phyloP scores from a whole-genome alignment of 768 basidiomycete species.

The Boletus rufocinnamomeus region DNA sequence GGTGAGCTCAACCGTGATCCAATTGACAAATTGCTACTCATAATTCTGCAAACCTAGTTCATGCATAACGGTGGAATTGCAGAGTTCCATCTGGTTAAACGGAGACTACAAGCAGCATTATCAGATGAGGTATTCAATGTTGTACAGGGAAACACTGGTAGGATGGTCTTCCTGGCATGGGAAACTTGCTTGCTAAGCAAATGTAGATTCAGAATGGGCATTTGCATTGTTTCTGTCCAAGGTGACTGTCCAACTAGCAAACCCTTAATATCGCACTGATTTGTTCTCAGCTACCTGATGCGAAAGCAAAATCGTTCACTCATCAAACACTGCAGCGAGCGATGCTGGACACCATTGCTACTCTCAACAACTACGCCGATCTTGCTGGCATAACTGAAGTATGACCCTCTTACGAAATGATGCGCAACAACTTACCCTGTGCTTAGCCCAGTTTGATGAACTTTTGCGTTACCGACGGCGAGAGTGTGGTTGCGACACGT shows the following conservation, averaged over 20 bases:
- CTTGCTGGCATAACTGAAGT: constrained; percentile 76
- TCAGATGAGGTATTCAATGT: constrained; percentile 83
- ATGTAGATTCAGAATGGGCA: constrained; percentile 92
- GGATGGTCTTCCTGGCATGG: constrained; percentile 11
- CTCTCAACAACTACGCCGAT: constrained; percentile 74
- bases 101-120: constrained; percentile 72
- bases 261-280: constrained; percentile 10
- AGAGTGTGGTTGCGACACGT: constrained; percentile 89
- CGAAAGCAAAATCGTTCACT: constrained; percentile 73
- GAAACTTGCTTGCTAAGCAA: neutral
- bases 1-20: constrained; percentile 45
- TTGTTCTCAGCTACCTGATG: constrained; percentile 66
- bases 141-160: constrained; percentile 92
- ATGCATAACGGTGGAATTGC: constrained; percentile 98
- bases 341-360: constrained; percentile 85
- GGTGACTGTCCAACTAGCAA: constrained; percentile 37
- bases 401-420: constrained; percentile 7
- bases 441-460: constrained; percentile 85
- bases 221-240: constrained; percentile 91
- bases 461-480: constrained; percentile 95
- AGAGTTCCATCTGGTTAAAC: constrained; percentile 78
- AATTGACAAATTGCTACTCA: neutral
- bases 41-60: constrained; percentile 52
- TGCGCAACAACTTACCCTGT: constrained; percentile 3
- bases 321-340: constrained; percentile 72